Percentiles rank a stretch among this genome's conserved stretches.
phyloP scores from a whole-genome alignment of 345 rosid species.

The Salix brachista region DNA sequence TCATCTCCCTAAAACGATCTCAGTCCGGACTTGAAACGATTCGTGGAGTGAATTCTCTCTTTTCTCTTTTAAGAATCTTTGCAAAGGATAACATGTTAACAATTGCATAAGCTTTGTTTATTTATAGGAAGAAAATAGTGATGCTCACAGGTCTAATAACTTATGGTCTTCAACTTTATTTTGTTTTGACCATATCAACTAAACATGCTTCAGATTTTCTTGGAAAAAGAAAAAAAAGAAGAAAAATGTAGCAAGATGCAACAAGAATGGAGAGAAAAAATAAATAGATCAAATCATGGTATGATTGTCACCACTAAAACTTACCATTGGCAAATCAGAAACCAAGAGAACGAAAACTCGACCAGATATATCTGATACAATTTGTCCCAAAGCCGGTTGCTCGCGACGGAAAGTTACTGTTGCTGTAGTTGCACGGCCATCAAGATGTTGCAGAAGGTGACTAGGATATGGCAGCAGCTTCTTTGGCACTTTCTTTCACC shows the following conservation, averaged over 20 bases:
- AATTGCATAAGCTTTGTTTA: not conserved
- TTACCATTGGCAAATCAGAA: not conserved
- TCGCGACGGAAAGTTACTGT: not conserved
- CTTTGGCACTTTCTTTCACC: constrained; percentile 61
- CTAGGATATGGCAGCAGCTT: constrained; percentile 11
- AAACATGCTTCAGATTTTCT: too few species aligned
- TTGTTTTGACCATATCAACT: too few species aligned
- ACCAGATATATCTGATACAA: not conserved
- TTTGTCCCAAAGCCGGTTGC: not conserved
- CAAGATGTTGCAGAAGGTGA: not conserved
- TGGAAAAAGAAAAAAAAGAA: not conserved
- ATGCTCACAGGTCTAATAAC: too few species aligned
- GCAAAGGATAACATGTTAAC: not conserved
- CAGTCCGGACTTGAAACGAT: not conserved
- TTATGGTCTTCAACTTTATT: too few species aligned
- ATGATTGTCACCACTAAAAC: not conserved
- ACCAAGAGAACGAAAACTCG: not conserved
- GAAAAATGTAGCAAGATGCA: not conserved
- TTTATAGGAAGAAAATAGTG: not conserved
- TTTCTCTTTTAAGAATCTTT: not conserved
- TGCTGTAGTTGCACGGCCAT: not conserved
- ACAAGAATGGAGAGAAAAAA: not conserved
- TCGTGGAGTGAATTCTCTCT: not conserved
- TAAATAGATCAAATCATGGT: not conserved
- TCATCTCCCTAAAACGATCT: not conserved